A percentile compares a stretch with the other conserved stretches of the same genome.
phyloP scores from a whole-genome alignment of 768 basidiomycete species.

The Boletus rubropictus region DNA sequence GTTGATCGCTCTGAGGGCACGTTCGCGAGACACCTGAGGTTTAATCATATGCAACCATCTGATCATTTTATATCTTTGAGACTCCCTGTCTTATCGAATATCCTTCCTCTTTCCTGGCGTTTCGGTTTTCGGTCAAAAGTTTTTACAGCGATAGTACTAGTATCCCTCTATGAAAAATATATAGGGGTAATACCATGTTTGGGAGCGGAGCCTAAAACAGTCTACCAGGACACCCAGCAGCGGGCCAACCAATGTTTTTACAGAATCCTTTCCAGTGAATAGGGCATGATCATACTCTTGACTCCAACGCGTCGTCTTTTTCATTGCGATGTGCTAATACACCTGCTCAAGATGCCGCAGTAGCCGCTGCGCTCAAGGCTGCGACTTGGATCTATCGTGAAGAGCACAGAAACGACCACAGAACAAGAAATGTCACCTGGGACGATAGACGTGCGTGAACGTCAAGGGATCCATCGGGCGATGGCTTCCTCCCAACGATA shows the following conservation, averaged over 20 bases:
- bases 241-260: not conserved
- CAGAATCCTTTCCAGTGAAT: too few relatives aligned
- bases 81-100: not conserved
- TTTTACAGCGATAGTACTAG: not conserved
- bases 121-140: not conserved
- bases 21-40: not conserved
- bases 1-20: slow-evolving; percentile 9
- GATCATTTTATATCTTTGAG: not conserved
- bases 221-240: too few relatives aligned
- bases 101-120: not conserved
- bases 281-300: too few relatives aligned
- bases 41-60: not conserved
- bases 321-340: not conserved
- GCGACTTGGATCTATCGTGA: not conserved
- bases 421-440: not conserved
- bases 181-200: slow-evolving; percentile 16
- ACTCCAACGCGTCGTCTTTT: not conserved
- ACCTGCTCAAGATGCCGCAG: slow-evolving; percentile 4
- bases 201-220: slow-evolving; percentile 7
- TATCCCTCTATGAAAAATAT: not conserved
- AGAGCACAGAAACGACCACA: not conserved
- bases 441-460: not conserved
- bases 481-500: not conserved
- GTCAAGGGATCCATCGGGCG: not conserved
- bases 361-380: slow-evolving; percentile 1